Evolutionary conservation across 352 stramenopile species (phyloP), one percentile per base, ranked within the genome.

Genomic region (Globisporangium echinulatum): DNA sequence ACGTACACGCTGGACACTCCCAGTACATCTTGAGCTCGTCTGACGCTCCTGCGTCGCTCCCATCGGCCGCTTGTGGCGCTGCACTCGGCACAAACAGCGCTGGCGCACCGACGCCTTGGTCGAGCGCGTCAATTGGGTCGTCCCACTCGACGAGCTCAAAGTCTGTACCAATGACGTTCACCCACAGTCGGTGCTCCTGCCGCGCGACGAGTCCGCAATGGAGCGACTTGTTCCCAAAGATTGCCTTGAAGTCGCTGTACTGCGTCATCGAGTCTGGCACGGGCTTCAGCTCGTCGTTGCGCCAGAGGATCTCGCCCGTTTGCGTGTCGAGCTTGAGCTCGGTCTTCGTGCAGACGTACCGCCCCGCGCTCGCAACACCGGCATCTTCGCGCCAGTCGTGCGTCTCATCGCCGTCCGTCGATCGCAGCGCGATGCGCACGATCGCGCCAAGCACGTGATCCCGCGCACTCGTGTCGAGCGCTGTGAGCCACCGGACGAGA

Each of bases 251-350:
- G 52, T 96, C 88, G 14, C 73, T 74, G 54, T 87, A 94, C 58
- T 96, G 88, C 0, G 86, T 92, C 88, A 96, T 96, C 2, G 84
- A 93, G 62, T 96, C 88, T 5, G 87, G 88, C n/a, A 96, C 82
- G 11, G 88, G 88, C 58, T 94, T 95, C 4, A 96, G 65, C 58
- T 95, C 88, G 52, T 96, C 88, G 58, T 96, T 96, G 61, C 88
- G 79, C 88, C 88, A 96, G 52, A 96, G 59, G 63, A 96, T 94
- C 54, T 96, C 85, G 36, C 83, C 87, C 2, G 82, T 93, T 62
- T 96, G 87, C 1, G 82, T 77, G 56, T 96, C 85, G 7, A 96
- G 51, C 56, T 93, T 94, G 51, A 96, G 67, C 51, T 96, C 84
- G 38, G 90, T 89, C 53, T 79, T 78, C 39, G 57, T 61, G 53